Base-by-base conservation (phyloP, 345 rosid species). In the Punica granatum region DNA sequence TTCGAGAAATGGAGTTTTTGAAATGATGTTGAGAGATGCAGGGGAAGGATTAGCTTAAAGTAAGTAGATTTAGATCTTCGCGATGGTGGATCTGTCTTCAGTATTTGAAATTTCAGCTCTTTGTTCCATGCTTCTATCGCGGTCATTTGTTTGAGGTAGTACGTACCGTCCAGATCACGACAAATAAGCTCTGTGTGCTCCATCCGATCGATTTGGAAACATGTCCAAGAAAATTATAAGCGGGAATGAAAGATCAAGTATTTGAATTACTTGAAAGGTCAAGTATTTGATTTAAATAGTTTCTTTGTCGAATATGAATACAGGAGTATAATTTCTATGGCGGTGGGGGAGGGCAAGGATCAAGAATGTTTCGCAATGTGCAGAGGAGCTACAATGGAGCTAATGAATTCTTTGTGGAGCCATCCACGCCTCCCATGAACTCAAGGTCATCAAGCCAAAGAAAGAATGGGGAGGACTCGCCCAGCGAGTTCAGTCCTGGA, bases 401-500 rank as follows among this genome's bases (percentile, higher is more conserved):
- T 41, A 83, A 78, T 66, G 96, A 91, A 51, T 85, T 83, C 54
- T 88, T 81, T 37, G 76, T 75, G 4, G 99, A 91, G 69, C 93
- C 96, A 21, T 81, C 81, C 1, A 83, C 89, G 7, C 96, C 97
- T 74, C 97, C 91, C 28, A 83, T 81, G 64, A 80, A 84, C 81
- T 79, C 95, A 10, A 78, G 86, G 70, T 80, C 80, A 0, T 80
- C 84, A 1, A 79, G 69, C 74, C 92, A 81, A 77, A 77, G 86
- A 73, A 91, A 82, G 83, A 88, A 82, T 66, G 83, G 81, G 9
- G 99, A 85, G 66, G 92, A 86, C 18, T 85, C 90, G 18, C 81
- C 81, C 0, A 80, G 65, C 72, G 99, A 91, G 77, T 85, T 88
- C 74, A 91, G 99, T 77, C 99, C 99, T 6, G 99, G 99, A 4